Evolutionary conservation across 345 rosid genomes (phyloP).

Genomic region (Aethionema arabicum): DNA sequence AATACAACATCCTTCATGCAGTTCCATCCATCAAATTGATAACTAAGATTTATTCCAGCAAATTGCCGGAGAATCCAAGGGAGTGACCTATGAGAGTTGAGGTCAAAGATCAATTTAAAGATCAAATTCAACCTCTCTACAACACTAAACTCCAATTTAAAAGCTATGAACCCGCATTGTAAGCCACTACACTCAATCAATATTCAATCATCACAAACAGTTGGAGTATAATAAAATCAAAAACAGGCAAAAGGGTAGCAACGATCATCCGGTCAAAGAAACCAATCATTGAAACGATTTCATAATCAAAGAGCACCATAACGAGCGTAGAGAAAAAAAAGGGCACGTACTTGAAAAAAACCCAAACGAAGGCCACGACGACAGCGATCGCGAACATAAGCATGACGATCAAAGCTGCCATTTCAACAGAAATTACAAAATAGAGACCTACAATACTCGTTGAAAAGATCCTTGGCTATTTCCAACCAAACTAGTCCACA

Average conservation of each 20-base stretch:
- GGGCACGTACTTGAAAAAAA: constrained; percentile 36
- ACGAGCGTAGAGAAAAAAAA: background rate
- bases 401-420: constrained; percentile 27
- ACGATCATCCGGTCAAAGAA: background rate
- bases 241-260: background rate
- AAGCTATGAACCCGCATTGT: background rate
- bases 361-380: constrained; percentile 28
- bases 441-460: background rate
- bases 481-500: background rate
- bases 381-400: constrained; percentile 30
- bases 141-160: background rate
- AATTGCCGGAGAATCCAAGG: constrained; percentile 69
- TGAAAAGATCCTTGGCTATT: background rate
- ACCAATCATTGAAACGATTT: background rate
- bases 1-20: constrained; percentile 70
- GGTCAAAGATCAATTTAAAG: background rate
- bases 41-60: constrained; percentile 69
- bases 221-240: background rate
- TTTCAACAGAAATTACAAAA: background rate
- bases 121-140: constrained; percentile 23
- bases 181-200: background rate
- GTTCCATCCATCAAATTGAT: constrained; percentile 83
- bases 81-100: constrained; percentile 47
- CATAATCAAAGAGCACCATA: background rate
- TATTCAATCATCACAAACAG: background rate